A percentile compares a stretch with the other conserved stretches of the same genome.
Evolutionary conservation across 805 yeast species (phyloP).

Genomic region (Jamesozyma rosinii): DNA sequence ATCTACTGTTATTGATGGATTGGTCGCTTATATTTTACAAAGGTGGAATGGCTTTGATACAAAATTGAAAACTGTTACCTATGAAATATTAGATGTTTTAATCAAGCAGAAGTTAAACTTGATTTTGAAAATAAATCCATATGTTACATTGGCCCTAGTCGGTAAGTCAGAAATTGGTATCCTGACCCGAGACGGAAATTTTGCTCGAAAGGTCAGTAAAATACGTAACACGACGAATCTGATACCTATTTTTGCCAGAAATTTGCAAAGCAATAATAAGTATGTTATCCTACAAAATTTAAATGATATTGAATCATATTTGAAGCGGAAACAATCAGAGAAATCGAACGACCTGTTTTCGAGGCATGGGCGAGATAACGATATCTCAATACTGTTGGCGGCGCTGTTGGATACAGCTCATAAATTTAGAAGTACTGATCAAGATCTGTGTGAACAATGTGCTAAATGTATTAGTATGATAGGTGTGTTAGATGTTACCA

Average conservation of each 20-base stretch:
- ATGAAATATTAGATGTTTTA: slow-evolving; percentile 37
- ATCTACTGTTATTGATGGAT: slow-evolving; percentile 59
- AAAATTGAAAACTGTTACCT: slow-evolving; percentile 43
- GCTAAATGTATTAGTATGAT: slow-evolving; percentile 64
- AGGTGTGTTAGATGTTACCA: slow-evolving; percentile 68
- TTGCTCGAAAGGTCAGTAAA: slow-evolving; percentile 38
- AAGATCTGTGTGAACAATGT: slow-evolving; percentile 47
- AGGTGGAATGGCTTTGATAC: slow-evolving; percentile 47
- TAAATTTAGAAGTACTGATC: slow-evolving; percentile 41
- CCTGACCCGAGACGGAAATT: slow-evolving; percentile 43
- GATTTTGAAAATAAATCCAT: slow-evolving; percentile 20
- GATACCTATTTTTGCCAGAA: slow-evolving; percentile 21
- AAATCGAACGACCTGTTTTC: slow-evolving; percentile 36
- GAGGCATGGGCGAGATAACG: slow-evolving; percentile 18
- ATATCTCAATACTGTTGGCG: slow-evolving; percentile 40
- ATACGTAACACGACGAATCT: slow-evolving; percentile 17
- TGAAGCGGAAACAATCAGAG: slow-evolving; percentile 41
- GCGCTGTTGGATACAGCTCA: slow-evolving; percentile 49
- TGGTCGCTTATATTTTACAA: slow-evolving; percentile 65
- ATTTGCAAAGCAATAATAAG: slow-evolving; percentile 27
- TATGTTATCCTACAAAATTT: slow-evolving; percentile 68
- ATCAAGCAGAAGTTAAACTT: slow-evolving; percentile 16
- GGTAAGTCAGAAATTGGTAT: slow-evolving; percentile 45
- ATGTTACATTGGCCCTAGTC: slow-evolving; percentile 62
- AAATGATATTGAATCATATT: slow-evolving; percentile 48